These are phyloP conservation scores for Firmiana major DNA, from an alignment of 345 rosid species.

Conservation along the genomic window DNA sequence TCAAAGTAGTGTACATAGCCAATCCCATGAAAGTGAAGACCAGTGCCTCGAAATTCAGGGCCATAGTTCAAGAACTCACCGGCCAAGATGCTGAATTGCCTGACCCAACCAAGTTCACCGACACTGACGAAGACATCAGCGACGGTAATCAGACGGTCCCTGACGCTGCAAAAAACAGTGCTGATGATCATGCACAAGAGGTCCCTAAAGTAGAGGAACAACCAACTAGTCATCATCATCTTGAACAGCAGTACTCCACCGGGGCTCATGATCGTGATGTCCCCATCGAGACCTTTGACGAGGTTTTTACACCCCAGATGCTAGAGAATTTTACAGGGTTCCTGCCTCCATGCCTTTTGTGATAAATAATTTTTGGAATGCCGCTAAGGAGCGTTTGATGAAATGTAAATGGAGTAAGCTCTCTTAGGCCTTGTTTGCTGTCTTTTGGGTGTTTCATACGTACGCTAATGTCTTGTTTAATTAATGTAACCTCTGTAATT, in stretches of 20 bases:
- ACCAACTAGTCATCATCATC: not conserved
- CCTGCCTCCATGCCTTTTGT: not conserved
- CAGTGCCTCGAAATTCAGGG: constrained; percentile 29
- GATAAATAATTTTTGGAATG: not conserved
- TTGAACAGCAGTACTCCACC: not conserved
- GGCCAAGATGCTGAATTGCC: constrained; percentile 28
- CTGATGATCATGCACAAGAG: not conserved
- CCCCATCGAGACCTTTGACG: not conserved
- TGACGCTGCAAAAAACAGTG: not conserved
- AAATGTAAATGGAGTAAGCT: not conserved
- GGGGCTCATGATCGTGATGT: not conserved
- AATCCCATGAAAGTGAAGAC: constrained; percentile 30
- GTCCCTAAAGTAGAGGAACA: not conserved
- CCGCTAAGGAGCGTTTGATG: not conserved
- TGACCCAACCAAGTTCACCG: constrained; percentile 10
- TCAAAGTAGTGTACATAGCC: constrained; percentile 36
- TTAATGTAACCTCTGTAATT: not conserved
- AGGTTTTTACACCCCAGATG: constrained; percentile 5
- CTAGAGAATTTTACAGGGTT: not conserved
- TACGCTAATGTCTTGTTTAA: not conserved
- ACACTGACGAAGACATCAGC: not conserved
- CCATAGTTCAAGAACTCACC: constrained; percentile 30
- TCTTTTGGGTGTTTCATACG: not conserved
- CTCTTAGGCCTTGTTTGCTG: not conserved
- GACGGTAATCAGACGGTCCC: not conserved